phyloP scores from a whole-genome alignment of 2,329 filamentous ascomycete species.

The Monosporascus ibericus region DNA sequence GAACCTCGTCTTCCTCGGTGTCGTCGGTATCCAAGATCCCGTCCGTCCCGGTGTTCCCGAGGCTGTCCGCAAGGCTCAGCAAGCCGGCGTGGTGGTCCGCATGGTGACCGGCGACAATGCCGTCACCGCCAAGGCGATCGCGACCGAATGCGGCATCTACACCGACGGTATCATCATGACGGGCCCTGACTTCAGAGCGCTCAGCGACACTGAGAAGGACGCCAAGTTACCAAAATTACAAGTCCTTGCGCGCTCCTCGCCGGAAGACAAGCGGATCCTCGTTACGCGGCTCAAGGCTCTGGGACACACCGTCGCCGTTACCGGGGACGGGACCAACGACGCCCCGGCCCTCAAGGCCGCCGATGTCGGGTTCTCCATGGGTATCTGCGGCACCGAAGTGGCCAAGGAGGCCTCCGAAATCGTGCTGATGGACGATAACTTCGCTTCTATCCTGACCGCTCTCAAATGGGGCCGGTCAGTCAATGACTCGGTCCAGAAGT shows the following conservation, averaged over 20 bases:
- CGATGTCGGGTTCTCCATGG: slow-evolving; percentile 65
- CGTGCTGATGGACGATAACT: slow-evolving; percentile 62
- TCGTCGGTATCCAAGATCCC: slow-evolving; percentile 72
- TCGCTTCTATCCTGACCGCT: slow-evolving; percentile 59
- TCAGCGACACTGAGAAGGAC: slow-evolving; percentile 54
- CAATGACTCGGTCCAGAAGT: slow-evolving; percentile 63
- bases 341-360: slow-evolving; percentile 59
- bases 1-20: slow-evolving; percentile 66
- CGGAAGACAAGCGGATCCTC: slow-evolving; percentile 60
- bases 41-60: slow-evolving; percentile 61
- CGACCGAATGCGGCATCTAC: slow-evolving; percentile 65
- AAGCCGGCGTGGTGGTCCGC: slow-evolving; percentile 64
- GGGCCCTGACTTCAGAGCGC: slow-evolving; percentile 59
- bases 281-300: slow-evolving; percentile 56
- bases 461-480: slow-evolving; percentile 64
- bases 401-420: slow-evolving; percentile 65
- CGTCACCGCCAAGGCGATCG: slow-evolving; percentile 67
- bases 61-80: slow-evolving; percentile 61
- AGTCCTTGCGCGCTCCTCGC: slow-evolving; percentile 59
- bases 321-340: slow-evolving; percentile 63
- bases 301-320: slow-evolving; percentile 58
- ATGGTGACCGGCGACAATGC: slow-evolving; percentile 74
- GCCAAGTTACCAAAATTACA: slow-evolving; percentile 52
- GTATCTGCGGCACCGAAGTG: slow-evolving; percentile 59
- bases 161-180: slow-evolving; percentile 61